Evolutionary conservation across 2,329 filamentous ascomycete species (phyloP).

Genomic region (Monilinia aucupariae): DNA sequence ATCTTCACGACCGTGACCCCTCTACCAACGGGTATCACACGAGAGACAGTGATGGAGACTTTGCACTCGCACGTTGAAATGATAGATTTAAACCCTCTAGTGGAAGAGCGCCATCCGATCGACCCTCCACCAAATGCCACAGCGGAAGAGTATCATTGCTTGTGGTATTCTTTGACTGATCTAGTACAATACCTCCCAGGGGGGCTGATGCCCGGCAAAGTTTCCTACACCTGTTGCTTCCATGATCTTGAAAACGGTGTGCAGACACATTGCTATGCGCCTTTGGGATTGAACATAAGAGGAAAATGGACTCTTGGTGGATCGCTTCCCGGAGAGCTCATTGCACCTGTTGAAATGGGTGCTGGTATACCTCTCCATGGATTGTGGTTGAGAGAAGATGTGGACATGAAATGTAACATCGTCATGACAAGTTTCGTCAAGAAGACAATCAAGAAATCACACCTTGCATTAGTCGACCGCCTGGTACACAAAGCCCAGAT

Average conservation of each 20-base stretch:
- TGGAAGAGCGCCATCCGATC: constrained; percentile 65
- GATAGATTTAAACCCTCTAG: constrained; percentile 60
- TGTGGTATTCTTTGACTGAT: constrained; percentile 78
- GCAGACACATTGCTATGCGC: constrained; percentile 79
- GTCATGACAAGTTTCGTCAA: constrained; percentile 73
- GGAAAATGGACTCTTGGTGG: constrained; percentile 74
- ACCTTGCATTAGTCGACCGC: constrained; percentile 63
- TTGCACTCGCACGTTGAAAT: constrained; percentile 75
- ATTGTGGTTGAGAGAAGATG: constrained; percentile 78
- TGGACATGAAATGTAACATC: constrained; percentile 75
- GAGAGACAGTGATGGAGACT: constrained; percentile 66
- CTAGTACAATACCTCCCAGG: constrained; percentile 70
- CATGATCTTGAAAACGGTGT: constrained; percentile 67
- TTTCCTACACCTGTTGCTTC: constrained; percentile 77
- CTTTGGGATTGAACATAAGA: constrained; percentile 72
- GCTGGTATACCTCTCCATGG: constrained; percentile 60
- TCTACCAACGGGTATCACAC: constrained; percentile 61
- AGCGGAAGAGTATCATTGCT: constrained; percentile 64
- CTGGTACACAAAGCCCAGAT: constrained; percentile 48
- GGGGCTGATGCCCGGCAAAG: constrained; percentile 54
- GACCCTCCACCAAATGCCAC: constrained; percentile 60
- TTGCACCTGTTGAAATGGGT: constrained; percentile 60
- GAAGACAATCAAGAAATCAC: constrained; percentile 73
- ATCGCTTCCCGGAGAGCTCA: constrained; percentile 62
- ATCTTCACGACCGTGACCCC: constrained; percentile 76